Conservation (phyloP, 1,139 yeast genomes). For the Candida sp. region DNA sequence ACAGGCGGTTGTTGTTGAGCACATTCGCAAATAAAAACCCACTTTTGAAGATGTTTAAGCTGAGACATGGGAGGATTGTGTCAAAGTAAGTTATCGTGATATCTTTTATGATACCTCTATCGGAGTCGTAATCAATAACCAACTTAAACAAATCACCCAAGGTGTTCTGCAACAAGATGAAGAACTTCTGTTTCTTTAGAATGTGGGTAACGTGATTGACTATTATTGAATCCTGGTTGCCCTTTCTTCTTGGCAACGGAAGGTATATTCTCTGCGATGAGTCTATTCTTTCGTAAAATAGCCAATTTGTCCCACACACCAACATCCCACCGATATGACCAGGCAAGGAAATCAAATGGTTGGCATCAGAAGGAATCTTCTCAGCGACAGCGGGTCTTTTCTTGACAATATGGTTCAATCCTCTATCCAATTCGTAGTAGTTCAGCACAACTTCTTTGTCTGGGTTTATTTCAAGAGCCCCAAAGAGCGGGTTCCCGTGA, state of each 20-base stretch:
- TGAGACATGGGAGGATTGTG: constrained; percentile 62
- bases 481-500: constrained; percentile 83
- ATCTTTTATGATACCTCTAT: constrained; percentile 46
- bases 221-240: constrained; percentile 36
- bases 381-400: constrained; percentile 39
- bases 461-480: constrained; percentile 64
- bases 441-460: constrained; percentile 37
- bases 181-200: constrained; percentile 61
- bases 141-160: constrained; percentile 83
- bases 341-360: constrained; percentile 38
- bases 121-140: constrained; percentile 43
- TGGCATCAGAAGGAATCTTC: constrained; percentile 35
- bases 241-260: constrained; percentile 51
- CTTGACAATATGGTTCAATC: constrained; percentile 75
- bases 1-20: constrained; percentile 61
- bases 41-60: constrained; percentile 65
- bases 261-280: constrained; percentile 14
- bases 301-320: constrained; percentile 38
- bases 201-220: constrained; percentile 67
- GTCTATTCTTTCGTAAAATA: constrained; percentile 27
- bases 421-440: constrained; percentile 84
- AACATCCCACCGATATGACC: constrained; percentile 39
- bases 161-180: constrained; percentile 72
- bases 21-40: constrained; percentile 79
- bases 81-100: constrained; percentile 63